Conservation (phyloP, 371 early-diverging fungal genomes). For the Mucor velutinosus region DNA sequence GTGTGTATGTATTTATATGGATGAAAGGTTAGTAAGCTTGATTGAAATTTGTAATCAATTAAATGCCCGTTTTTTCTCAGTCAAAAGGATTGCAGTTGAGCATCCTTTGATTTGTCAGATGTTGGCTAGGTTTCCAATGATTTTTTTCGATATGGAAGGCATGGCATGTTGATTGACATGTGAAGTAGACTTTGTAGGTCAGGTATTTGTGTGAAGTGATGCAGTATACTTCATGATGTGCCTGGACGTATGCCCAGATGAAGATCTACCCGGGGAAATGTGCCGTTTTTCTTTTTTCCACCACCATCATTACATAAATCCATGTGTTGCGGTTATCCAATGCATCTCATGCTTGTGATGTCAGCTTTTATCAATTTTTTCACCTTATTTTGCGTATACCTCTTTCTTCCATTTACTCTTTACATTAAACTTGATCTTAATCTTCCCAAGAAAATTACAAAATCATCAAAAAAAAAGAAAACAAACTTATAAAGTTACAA, state of each 20-base stretch:
- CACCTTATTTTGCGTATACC: not conserved
- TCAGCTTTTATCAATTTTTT: constrained; percentile 1
- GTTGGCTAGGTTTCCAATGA: not conserved
- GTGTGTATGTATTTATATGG: not conserved
- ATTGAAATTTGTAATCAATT: constrained; percentile 5
- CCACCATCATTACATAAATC: not conserved
- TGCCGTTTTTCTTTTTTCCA: not conserved
- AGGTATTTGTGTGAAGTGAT: not conserved
- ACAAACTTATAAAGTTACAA: not conserved
- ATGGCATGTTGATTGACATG: not conserved
- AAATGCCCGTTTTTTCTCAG: constrained; percentile 3
- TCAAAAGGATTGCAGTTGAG: not conserved
- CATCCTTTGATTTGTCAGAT: not conserved
- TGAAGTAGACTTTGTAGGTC: not conserved
- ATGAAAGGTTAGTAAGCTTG: not conserved
- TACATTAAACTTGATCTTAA: not conserved
- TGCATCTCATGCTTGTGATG: not conserved
- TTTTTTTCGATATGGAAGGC: not conserved
- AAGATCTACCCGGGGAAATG: not conserved
- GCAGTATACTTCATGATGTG: not conserved
- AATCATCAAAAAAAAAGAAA: not conserved
- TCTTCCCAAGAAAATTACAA: not conserved
- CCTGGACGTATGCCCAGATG: not conserved
- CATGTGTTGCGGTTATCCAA: not conserved
- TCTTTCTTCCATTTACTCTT: not conserved